These are phyloP conservation scores for Fagus sylvatica DNA, from an alignment of 306 rosid species.

Conservation along the genomic window DNA sequence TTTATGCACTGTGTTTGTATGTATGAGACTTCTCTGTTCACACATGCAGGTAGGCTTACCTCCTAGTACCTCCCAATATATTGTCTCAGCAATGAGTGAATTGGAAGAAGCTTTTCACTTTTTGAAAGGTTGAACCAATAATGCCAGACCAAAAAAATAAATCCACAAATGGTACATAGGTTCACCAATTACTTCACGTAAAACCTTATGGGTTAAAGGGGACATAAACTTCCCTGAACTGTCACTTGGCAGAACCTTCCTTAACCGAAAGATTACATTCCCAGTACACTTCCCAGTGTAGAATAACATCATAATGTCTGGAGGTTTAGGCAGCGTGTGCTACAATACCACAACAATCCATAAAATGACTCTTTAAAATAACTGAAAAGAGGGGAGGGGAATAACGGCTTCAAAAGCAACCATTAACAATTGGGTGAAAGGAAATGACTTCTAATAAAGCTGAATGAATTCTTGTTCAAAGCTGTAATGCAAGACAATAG, in stretches of 20 bases:
- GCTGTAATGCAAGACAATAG: conserved; percentile 4
- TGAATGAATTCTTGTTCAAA: not conserved
- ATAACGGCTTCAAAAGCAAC: not conserved
- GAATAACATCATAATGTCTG: not conserved
- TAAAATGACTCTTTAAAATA: not conserved
- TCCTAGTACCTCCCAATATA: not conserved
- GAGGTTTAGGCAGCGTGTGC: not conserved
- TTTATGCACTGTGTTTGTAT: conserved; percentile 21
- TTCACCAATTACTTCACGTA: not conserved
- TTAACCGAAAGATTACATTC: not conserved
- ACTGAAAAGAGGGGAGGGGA: not conserved
- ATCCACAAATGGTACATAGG: not conserved
- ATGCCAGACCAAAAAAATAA: not conserved
- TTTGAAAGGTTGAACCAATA: not conserved
- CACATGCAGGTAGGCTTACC: conserved; percentile 25
- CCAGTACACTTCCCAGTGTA: not conserved
- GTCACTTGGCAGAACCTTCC: not conserved
- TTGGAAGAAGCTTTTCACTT: not conserved
- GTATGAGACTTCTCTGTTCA: conserved; percentile 12
- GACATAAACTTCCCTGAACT: not conserved
- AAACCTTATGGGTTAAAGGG: not conserved
- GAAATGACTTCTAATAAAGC: not conserved
- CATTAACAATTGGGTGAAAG: not conserved
- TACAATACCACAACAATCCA: too few relatives aligned
- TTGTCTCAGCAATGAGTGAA: not conserved